A percentile compares a stretch with the other conserved stretches of the same genome.
Conservation (phyloP, 1,284 basidiomycete genomes). For the Singerocomus inundabilis region DNA sequence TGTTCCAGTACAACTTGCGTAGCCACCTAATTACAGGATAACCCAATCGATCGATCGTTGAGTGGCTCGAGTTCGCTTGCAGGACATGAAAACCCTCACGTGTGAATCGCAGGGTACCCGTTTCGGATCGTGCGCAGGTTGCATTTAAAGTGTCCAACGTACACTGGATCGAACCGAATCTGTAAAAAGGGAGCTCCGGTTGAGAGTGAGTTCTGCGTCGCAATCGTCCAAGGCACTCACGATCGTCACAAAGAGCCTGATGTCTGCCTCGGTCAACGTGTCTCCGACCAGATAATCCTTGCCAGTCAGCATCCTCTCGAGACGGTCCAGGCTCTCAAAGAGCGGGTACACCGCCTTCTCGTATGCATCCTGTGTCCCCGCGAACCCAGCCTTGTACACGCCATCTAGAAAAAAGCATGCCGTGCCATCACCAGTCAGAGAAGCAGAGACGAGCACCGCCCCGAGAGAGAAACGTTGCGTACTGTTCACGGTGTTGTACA, state of each 20-base stretch:
- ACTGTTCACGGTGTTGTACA: slow-evolving; percentile 85
- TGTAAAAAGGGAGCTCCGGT: neutral
- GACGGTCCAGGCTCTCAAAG: slow-evolving; percentile 77
- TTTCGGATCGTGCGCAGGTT: slow-evolving; percentile 78
- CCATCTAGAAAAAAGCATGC: slow-evolving; percentile 52
- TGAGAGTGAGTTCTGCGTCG: neutral
- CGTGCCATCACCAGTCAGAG: too few relatives aligned
- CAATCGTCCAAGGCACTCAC: slow-evolving; percentile 48
- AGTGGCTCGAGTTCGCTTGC: neutral
- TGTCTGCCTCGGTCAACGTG: slow-evolving; percentile 87
- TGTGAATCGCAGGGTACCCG: slow-evolving; percentile 80
- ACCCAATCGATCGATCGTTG: slow-evolving; percentile 3
- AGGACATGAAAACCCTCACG: slow-evolving; percentile 38
- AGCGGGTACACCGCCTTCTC: slow-evolving; percentile 69
- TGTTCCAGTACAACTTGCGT: slow-evolving; percentile 90
- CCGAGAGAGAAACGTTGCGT: slow-evolving; percentile 13
- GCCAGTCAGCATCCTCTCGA: slow-evolving; percentile 76
- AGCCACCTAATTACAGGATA: slow-evolving; percentile 57
- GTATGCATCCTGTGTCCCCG: slow-evolving; percentile 81
- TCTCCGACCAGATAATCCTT: slow-evolving; percentile 84
- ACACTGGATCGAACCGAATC: slow-evolving; percentile 73
- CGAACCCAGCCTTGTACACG: slow-evolving; percentile 91
- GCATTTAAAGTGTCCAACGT: slow-evolving; percentile 93
- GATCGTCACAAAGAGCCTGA: slow-evolving; percentile 89
- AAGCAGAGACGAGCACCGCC: neutral